Evolutionary conservation across 2,329 filamentous ascomycete species (phyloP).

Genomic region (Piedraia hortae): DNA sequence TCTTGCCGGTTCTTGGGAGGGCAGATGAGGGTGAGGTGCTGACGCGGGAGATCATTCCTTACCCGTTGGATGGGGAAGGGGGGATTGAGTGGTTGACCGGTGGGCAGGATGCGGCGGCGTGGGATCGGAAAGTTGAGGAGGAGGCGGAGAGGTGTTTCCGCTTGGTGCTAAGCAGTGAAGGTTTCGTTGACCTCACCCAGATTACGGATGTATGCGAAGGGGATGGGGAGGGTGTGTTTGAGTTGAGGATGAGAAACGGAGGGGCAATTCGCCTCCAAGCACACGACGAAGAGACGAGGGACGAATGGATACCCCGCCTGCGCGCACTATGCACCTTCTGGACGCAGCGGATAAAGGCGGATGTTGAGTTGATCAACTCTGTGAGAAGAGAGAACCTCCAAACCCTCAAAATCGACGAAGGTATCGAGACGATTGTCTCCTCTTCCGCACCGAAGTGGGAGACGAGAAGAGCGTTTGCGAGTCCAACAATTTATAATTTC

Average conservation of each 20-base stretch:
- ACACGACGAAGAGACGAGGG: constrained; percentile 27
- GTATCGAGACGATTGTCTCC: constrained; percentile 34
- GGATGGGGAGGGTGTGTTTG: constrained; percentile 30
- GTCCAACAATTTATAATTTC: constrained; percentile 36
- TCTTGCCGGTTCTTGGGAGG: constrained; percentile 28
- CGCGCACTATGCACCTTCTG: constrained; percentile 31
- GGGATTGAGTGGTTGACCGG: constrained; percentile 31
- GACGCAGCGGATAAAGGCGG: constrained; percentile 27
- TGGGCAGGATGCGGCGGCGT: constrained; percentile 30
- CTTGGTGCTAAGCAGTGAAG: constrained; percentile 31
- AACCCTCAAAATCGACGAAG: constrained; percentile 34
- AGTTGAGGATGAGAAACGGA: constrained; percentile 32
- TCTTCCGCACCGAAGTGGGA: constrained; percentile 43
- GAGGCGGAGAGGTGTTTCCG: constrained; percentile 30
- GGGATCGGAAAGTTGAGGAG: too few relatives aligned
- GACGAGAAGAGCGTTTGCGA: constrained; percentile 34
- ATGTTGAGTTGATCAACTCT: constrained; percentile 29
- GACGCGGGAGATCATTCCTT: constrained; percentile 34
- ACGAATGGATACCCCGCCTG: constrained; percentile 34
- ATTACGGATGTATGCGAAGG: constrained; percentile 19
- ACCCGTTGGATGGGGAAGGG: constrained; percentile 23
- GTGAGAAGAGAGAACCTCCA: constrained; percentile 30
- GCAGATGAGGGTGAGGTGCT: constrained; percentile 20
- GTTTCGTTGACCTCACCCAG: constrained; percentile 31
- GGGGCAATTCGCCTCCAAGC: constrained; percentile 30